Percentiles rank a stretch among this genome's conserved stretches.
These are phyloP conservation scores for Didymella pinodella DNA, from an alignment of 2,329 filamentous ascomycete species.

Conservation along the genomic window DNA sequence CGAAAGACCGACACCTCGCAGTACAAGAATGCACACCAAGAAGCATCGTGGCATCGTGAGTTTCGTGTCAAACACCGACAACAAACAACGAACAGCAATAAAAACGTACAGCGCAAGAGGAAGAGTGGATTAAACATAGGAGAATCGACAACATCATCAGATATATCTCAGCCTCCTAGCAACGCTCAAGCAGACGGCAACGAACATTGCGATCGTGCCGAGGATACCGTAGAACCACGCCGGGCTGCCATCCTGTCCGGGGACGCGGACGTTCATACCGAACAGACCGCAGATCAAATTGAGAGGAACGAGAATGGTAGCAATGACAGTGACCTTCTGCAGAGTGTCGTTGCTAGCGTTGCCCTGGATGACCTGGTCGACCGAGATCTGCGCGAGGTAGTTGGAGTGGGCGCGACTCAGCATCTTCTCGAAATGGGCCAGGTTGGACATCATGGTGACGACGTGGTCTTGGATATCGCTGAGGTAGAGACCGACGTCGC, in stretches of 20 bases:
- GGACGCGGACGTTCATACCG: slow-evolving; percentile 85
- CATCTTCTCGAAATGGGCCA: slow-evolving; percentile 98
- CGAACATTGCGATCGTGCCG: slow-evolving; percentile 60
- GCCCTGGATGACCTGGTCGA: slow-evolving; percentile 88
- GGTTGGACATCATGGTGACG: slow-evolving; percentile 97
- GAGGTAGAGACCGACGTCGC: slow-evolving; percentile 95
- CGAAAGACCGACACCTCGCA: slow-evolving; percentile 16
- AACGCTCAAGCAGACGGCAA: slow-evolving; percentile 49
- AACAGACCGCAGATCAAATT: slow-evolving; percentile 90
- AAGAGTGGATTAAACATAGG: slow-evolving; percentile 1
- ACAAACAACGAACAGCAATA: background rate
- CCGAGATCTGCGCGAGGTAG: slow-evolving; percentile 91
- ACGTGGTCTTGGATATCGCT: slow-evolving; percentile 99
- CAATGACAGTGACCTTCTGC: slow-evolving; percentile 93
- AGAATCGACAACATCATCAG: slow-evolving; percentile 26
- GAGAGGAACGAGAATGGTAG: slow-evolving; percentile 93
- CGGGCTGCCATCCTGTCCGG: slow-evolving; percentile 62
- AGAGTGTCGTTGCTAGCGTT: slow-evolving; percentile 88
- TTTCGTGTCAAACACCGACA: slow-evolving; percentile 7
- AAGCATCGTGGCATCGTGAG: slow-evolving; percentile 3
- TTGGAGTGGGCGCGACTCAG: slow-evolving; percentile 92
- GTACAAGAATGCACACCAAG: slow-evolving; percentile 13
- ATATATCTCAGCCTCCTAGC: slow-evolving; percentile 57
- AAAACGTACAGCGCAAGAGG: background rate
- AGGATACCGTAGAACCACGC: slow-evolving; percentile 69